phyloP scores from a whole-genome alignment of 169 alveolate species.

The Theileria annulata region DNA sequence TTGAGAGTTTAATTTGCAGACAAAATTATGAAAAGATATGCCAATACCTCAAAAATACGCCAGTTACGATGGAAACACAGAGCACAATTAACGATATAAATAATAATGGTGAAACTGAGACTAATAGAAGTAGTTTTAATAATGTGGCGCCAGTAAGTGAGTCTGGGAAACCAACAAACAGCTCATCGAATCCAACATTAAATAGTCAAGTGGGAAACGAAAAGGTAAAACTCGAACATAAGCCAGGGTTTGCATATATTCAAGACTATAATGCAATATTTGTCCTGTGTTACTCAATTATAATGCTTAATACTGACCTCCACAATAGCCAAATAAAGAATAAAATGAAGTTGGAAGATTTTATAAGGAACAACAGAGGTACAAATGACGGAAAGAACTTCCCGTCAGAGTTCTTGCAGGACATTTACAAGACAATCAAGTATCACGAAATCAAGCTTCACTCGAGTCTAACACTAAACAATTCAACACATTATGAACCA shows the following conservation, averaged over 20 bases:
- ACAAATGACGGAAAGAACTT: constrained; percentile 84
- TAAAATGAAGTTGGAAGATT: constrained; percentile 86
- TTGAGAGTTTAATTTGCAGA: constrained; percentile 16
- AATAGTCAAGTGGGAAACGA: constrained; percentile 56
- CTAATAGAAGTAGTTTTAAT: constrained; percentile 10
- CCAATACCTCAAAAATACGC: constrained; percentile 27
- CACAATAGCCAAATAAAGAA: constrained; percentile 86
- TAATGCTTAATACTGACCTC: constrained; percentile 89
- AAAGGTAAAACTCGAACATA: constrained; percentile 15
- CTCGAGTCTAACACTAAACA: constrained; percentile 8
- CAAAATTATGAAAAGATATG: not conserved
- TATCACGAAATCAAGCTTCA: constrained; percentile 57
- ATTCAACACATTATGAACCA: constrained; percentile 25
- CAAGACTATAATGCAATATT: constrained; percentile 84
- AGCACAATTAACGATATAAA: constrained; percentile 1
- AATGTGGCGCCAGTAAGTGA: constrained; percentile 5
- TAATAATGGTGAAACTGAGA: constrained; percentile 7
- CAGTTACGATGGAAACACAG: constrained; percentile 14
- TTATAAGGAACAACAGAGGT: constrained; percentile 86
- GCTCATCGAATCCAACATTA: constrained; percentile 30
- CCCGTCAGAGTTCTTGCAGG: constrained; percentile 59
- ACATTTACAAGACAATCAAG: constrained; percentile 56
- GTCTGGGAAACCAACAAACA: constrained; percentile 31
- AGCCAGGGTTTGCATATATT: constrained; percentile 62
- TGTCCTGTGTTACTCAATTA: constrained; percentile 84